These are phyloP conservation scores for Lyophyllum atratum DNA, from an alignment of 768 basidiomycete species.

Conservation along the genomic window DNA sequence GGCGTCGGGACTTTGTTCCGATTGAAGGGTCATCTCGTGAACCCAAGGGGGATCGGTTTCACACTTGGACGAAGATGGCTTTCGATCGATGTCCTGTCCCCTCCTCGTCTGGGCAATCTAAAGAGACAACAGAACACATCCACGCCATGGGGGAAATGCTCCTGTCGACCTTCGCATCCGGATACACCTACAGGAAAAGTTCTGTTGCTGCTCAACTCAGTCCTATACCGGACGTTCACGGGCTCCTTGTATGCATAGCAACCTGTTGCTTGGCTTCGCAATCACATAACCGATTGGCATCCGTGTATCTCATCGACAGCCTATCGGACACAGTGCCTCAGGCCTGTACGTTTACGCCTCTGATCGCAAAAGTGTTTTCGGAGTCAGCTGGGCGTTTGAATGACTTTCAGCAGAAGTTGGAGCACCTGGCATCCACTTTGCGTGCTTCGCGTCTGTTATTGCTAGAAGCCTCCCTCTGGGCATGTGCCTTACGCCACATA, in stretches of 20 bases:
- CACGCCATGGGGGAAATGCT: slow-evolving; percentile 11
- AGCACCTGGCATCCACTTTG: slow-evolving; percentile 30
- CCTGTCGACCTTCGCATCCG: not conserved
- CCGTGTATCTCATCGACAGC: slow-evolving; percentile 15
- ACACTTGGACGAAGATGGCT: slow-evolving; percentile 4
- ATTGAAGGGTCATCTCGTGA: not conserved
- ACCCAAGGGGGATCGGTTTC: slow-evolving; percentile 1
- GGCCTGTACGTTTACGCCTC: slow-evolving; percentile 20
- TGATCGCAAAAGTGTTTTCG: slow-evolving; percentile 15
- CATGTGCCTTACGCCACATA: slow-evolving; percentile 48
- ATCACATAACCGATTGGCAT: not conserved
- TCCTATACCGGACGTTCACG: slow-evolving; percentile 9
- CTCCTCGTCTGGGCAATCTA: not conserved
- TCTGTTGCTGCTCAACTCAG: not conserved
- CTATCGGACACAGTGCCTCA: slow-evolving; percentile 28
- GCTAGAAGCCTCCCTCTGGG: slow-evolving; percentile 55
- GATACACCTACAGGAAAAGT: not conserved
- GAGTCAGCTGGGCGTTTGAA: slow-evolving; percentile 12
- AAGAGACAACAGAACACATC: not conserved
- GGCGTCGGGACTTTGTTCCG: not conserved
- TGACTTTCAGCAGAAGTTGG: slow-evolving; percentile 17
- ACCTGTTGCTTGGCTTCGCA: slow-evolving; percentile 10
- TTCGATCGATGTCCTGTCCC: not conserved
- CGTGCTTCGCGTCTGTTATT: slow-evolving; percentile 33
- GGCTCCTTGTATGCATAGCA: slow-evolving; percentile 12